A percentile compares a stretch with the other conserved stretches of the same genome.
Evolutionary conservation across 1,284 basidiomycete species (phyloP).

Genomic region (Coriolopsis trogii): DNA sequence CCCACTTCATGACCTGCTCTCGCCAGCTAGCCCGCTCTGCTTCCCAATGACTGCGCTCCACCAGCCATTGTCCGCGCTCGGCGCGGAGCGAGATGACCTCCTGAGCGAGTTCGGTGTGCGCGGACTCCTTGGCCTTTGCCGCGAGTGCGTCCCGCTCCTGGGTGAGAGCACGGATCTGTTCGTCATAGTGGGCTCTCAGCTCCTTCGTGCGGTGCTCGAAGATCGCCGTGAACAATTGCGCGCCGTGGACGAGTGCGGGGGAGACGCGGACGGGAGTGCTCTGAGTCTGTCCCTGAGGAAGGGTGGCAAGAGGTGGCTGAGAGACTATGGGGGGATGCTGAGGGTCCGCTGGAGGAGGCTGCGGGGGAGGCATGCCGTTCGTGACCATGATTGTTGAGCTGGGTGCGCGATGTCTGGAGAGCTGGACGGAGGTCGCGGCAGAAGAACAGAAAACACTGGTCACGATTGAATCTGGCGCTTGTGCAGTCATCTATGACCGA

Average conservation of each 20-base stretch:
- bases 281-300: not conserved
- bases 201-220: constrained; percentile 8
- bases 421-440: not conserved
- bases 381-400: not conserved
- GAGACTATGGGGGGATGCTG: not conserved
- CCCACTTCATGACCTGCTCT: not conserved
- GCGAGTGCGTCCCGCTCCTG: constrained; percentile 9
- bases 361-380: not conserved
- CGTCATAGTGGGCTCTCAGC: constrained; percentile 10
- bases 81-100: not conserved
- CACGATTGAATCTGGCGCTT: no score
- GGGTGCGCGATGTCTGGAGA: not conserved
- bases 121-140: not conserved
- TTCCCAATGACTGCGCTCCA: not conserved
- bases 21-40: not conserved
- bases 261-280: constrained; percentile 3
- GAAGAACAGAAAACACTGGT: not conserved
- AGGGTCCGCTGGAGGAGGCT: not conserved
- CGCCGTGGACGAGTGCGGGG: constrained; percentile 12
- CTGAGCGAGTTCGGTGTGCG: not conserved
- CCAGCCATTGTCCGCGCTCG: constrained; percentile 2
- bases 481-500: no score
- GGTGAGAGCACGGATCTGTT: constrained; percentile 1
- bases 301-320: not conserved
- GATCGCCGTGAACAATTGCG: constrained; percentile 1